phyloP scores from a whole-genome alignment of 2,329 filamentous ascomycete genomes.

The Septoria petroselini region DNA sequence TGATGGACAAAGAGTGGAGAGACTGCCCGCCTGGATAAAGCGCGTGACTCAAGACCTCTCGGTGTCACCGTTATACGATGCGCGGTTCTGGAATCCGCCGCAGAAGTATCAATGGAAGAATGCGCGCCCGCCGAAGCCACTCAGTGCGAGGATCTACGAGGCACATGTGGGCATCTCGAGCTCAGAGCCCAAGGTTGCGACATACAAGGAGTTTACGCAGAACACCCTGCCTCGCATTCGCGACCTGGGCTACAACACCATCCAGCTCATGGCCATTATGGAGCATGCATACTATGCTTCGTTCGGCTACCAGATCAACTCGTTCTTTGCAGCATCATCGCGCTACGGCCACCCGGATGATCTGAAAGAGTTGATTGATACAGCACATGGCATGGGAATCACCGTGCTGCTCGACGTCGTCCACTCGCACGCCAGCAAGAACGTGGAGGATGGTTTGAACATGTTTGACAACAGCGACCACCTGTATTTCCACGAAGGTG shows the following conservation, averaged over 20 bases:
- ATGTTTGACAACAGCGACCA: slow-evolving; percentile 94
- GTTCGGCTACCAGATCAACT: slow-evolving; percentile 98
- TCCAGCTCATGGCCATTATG: slow-evolving; percentile 99
- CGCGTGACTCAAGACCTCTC: slow-evolving; percentile 90
- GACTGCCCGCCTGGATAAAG: slow-evolving; percentile 94
- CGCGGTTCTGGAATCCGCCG: slow-evolving; percentile 94
- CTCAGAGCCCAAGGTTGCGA: slow-evolving; percentile 80
- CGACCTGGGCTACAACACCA: slow-evolving; percentile 88
- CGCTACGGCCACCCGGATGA: slow-evolving; percentile 92
- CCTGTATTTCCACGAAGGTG: slow-evolving; percentile 89
- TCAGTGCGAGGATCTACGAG: slow-evolving; percentile 89
- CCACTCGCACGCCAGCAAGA: slow-evolving; percentile 97
- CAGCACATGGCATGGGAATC: slow-evolving; percentile 85
- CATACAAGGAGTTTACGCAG: slow-evolving; percentile 95
- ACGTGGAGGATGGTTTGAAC: slow-evolving; percentile 90
- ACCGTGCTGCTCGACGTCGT: slow-evolving; percentile 92
- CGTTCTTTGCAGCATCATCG: slow-evolving; percentile 96
- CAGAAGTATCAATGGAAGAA: slow-evolving; percentile 85
- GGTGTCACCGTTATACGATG: slow-evolving; percentile 90
- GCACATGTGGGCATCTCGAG: slow-evolving; percentile 98
- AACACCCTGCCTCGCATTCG: slow-evolving; percentile 91
- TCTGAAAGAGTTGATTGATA: slow-evolving; percentile 93
- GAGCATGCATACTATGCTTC: slow-evolving; percentile 99
- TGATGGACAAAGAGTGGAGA: slow-evolving; percentile 73
- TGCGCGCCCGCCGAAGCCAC: slow-evolving; percentile 73